Evolutionary conservation across 2,329 filamentous ascomycete genomes (phyloP), one percentile per base, ranked within the genome.

Genomic region (Calonectria hongkongensis): DNA sequence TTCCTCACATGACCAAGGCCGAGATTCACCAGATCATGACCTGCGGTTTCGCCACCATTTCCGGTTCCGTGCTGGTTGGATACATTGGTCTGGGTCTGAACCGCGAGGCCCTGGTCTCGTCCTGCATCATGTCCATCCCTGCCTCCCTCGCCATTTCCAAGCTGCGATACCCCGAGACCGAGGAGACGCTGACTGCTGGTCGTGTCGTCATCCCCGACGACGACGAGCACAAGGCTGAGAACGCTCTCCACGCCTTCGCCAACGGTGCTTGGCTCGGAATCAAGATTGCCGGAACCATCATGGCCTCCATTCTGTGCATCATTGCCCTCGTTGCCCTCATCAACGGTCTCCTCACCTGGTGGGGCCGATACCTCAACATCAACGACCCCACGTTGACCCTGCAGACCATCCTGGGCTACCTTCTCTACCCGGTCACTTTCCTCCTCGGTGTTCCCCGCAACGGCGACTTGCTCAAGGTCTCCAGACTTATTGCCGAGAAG

Each of bases 61-160:
- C 95, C 15, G 96, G 96, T 73, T 95, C 93, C 79, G 94, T 97
- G 15, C 87, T 98, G 45, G 93, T 97, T 33, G 94, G 94, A 16
- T 98, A 98, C 84, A 96, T 98, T 75, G 87, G 88, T 33, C 91
- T 98, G 79, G 95, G 95, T 48, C 88, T 98, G 68, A 97, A 95
- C 83, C 88, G 94, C 0, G 94, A 97, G 83, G 95, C 94, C 3
- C 88, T 98, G 58, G 93, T 98, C 33, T 98, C 95, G 2, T 96
- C 94, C 9, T 98, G 95, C 82, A 95, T 98, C 83, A 98, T 98
- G 96, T 96, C 94, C 79, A 98, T 98, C 75, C 96, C 96, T 0
- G 95, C 95, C 1, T 97, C 95, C 4, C 89, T 98, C 16, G 95
- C 95, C 64, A 92, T 97, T 73, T 96, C 94, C 75, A 98, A 98